phyloP scores from a whole-genome alignment of 2,329 filamentous ascomycete species.

The Aureobasidium melanogenum region DNA sequence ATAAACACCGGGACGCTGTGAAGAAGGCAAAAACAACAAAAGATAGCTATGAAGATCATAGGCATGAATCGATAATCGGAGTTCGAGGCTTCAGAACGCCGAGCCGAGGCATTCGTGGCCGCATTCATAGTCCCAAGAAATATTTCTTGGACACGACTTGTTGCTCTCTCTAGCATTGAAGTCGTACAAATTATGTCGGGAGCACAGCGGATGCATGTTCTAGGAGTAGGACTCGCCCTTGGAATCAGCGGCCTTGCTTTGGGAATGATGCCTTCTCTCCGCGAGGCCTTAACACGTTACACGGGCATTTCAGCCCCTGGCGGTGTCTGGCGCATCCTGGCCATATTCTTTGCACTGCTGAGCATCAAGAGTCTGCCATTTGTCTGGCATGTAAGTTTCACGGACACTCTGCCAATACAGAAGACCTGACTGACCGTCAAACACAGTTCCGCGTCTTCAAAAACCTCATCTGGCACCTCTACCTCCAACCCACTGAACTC shows the following conservation, averaged over 20 bases:
- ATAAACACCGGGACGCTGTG: not conserved
- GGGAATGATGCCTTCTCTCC: constrained; percentile 19
- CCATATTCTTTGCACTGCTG: constrained; percentile 47
- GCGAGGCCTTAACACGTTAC: constrained; percentile 19
- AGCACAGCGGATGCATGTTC: constrained; percentile 21
- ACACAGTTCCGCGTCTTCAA: constrained; percentile 39
- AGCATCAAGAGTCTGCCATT: constrained; percentile 70
- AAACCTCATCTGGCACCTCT: constrained; percentile 39
- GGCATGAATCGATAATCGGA: not conserved
- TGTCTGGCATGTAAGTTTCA: constrained; percentile 56
- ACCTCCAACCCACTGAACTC: constrained; percentile 34
- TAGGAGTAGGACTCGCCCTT: constrained; percentile 21
- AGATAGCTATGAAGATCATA: not conserved
- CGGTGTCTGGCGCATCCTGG: constrained; percentile 26
- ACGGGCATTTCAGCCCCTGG: constrained; percentile 16
- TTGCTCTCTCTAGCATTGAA: not conserved
- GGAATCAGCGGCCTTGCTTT: constrained; percentile 19
- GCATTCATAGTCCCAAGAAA: too few relatives aligned
- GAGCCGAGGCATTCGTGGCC: constrained; percentile 7
- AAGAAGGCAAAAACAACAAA: not conserved
- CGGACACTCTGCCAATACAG: not conserved
- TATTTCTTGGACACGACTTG: not conserved
- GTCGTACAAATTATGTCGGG: constrained; percentile 23
- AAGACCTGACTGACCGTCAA: not conserved
- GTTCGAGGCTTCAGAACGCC: not conserved